Evolutionary conservation across 2,329 filamentous ascomycete genomes (phyloP).

Genomic region (Talaromyces piceae): DNA sequence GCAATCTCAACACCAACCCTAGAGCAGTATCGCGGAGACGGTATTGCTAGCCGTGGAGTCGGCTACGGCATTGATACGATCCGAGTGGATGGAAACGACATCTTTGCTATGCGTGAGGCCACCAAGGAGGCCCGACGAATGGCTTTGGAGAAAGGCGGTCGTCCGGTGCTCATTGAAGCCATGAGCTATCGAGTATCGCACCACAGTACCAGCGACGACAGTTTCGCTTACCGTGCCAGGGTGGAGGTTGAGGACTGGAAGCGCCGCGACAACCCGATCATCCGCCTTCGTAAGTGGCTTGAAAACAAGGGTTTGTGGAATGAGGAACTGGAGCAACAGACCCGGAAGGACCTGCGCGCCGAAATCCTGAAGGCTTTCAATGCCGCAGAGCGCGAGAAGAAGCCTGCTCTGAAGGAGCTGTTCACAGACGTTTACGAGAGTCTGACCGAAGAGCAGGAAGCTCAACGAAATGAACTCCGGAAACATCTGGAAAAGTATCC

Average conservation of each 20-base stretch:
- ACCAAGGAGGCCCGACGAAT: constrained; percentile 69
- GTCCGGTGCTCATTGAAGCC: constrained; percentile 80
- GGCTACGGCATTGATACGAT: constrained; percentile 95
- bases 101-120: constrained; percentile 78
- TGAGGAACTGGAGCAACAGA: constrained; percentile 69
- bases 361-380: constrained; percentile 78
- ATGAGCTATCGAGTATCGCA: constrained; percentile 98
- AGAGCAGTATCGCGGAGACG: constrained; percentile 86
- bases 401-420: constrained; percentile 45
- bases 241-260: constrained; percentile 97
- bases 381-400: constrained; percentile 55
- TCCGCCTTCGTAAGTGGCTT: constrained; percentile 80
- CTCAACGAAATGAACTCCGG: constrained; percentile 69
- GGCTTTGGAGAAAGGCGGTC: constrained; percentile 72
- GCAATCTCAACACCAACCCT: constrained; percentile 84
- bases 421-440: constrained; percentile 90
- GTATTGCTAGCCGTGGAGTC: constrained; percentile 76
- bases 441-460: constrained; percentile 67
- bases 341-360: constrained; percentile 58
- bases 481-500: constrained; percentile 79
- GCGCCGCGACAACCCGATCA: constrained; percentile 78
- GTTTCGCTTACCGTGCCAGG: constrained; percentile 86
- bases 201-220: constrained; percentile 94
- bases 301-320: constrained; percentile 78
- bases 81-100: constrained; percentile 87